Evolutionary conservation across 495 filamentous ascomycete species (phyloP).

Genomic region (Lophiostoma macrostomum): DNA sequence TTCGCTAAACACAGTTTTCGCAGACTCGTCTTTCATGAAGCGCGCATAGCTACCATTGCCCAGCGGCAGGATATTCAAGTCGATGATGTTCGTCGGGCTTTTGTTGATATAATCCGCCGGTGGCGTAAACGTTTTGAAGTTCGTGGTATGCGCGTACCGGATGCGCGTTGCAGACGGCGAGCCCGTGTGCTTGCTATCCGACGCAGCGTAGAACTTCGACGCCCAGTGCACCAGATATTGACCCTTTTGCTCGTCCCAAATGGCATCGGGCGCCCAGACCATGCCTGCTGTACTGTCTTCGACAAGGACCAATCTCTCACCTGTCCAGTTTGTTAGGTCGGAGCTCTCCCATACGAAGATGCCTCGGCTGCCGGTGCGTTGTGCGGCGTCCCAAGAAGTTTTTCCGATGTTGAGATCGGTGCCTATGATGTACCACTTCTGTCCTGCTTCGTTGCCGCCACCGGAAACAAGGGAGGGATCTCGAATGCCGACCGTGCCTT

Average conservation of each 20-base stretch:
- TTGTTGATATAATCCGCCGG: conserved; percentile 27
- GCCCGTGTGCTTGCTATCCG: conserved; percentile 19
- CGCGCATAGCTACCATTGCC: conserved; percentile 42
- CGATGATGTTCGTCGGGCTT: conserved; percentile 26
- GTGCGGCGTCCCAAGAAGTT: conserved; percentile 52
- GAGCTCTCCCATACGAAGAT: conserved; percentile 56
- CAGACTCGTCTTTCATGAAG: conserved; percentile 54
- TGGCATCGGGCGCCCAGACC: conserved; percentile 56
- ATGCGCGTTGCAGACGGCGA: conserved; percentile 17
- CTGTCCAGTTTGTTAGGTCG: conserved; percentile 48
- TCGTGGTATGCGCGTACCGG: conserved; percentile 22
- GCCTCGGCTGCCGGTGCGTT: conserved; percentile 48
- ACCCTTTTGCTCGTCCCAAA: conserved; percentile 51
- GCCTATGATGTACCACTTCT: conserved; percentile 56
- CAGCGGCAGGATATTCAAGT: conserved; percentile 45
- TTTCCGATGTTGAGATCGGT: conserved; percentile 53
- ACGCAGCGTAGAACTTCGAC: conserved; percentile 43
- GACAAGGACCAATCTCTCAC: conserved; percentile 49
- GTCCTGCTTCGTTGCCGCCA: conserved; percentile 47
- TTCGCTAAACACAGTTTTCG: conserved; percentile 51
- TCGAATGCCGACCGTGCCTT: conserved; percentile 50
- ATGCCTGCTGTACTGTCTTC: conserved; percentile 50
- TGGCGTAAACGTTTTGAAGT: conserved; percentile 17
- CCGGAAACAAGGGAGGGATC: conserved; percentile 51
- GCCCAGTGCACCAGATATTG: conserved; percentile 56